A percentile compares a stretch with the other conserved stretches of the same genome.
phyloP scores from a whole-genome alignment of 495 filamentous ascomycete species.

The Hypoxylon subgilvum region DNA sequence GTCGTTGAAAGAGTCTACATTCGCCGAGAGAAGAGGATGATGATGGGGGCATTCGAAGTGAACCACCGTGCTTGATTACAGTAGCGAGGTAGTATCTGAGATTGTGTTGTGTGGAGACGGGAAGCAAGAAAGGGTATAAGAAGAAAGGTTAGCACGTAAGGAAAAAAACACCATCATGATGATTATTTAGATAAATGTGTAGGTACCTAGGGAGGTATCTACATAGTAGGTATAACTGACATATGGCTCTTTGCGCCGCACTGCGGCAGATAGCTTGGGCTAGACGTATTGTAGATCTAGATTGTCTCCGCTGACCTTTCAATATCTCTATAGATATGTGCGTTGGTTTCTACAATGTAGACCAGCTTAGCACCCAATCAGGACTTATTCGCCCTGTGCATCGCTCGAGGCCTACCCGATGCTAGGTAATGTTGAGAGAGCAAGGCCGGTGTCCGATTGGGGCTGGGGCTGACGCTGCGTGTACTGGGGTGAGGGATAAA shows the following conservation, averaged over 20 bases:
- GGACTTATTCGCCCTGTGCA: too few relatives aligned
- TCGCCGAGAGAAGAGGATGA: neutral
- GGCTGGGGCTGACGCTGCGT: conserved; percentile 12
- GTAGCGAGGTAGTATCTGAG: conserved; percentile 3
- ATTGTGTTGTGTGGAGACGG: neutral
- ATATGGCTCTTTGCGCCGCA: conserved; percentile 2
- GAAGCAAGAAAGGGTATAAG: neutral
- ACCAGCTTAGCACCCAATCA: conserved; percentile 1
- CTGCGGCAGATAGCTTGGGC: neutral
- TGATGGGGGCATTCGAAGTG: neutral
- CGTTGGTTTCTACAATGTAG: neutral
- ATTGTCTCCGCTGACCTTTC: neutral
- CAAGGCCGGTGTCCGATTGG: neutral
- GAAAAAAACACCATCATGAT: conserved; percentile 11
- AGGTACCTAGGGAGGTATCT: too few relatives aligned
- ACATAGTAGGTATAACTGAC: neutral
- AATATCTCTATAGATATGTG: neutral
- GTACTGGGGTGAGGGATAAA: too few relatives aligned
- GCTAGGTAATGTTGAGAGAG: too few relatives aligned
- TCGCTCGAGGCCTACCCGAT: neutral
- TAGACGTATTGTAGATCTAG: neutral
- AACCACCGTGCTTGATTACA: neutral
- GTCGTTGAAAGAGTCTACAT: neutral
- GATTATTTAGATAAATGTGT: conserved; percentile 13
- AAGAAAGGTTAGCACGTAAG: neutral